Base-by-base conservation (phyloP, 345 rosid genomes). In the Lepidium africanum region DNA sequence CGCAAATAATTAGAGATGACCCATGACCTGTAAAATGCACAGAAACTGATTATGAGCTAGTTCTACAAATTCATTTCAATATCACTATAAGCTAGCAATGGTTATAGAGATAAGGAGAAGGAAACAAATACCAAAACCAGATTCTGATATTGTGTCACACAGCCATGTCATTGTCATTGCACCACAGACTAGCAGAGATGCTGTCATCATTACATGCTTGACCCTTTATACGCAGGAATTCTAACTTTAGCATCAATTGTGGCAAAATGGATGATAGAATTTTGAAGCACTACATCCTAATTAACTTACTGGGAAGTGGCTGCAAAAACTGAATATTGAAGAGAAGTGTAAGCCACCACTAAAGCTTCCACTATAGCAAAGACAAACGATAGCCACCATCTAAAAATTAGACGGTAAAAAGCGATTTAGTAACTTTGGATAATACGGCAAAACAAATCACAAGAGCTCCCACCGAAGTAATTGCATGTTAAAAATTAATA, bases 131-230 rank as follows among this genome's bases (percentile, higher is more conserved):
- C 98, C 98, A 78, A 93, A 90, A 76, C 97, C 98, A 47, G 98
- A 90, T 69, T 93, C 97, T 49, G 97, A 78, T 73, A 93, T 85
- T 0, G 96, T 93, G 76, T 93, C 97, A 72, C 94, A 86, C 58
- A 93, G 88, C 98, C 98, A 93, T 10, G 97, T 86, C 85, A 82
- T 81, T 19, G 92, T 82, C 97, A 90, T 90, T 55, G 98, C 98
- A 75, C 97, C 97, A 59, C 87, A 93, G 59, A 88, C 97, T 80
- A 93, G 79, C n/a, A 93, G 70, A 53, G 86, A 12, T 16, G 92
- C 69, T 58, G 97, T 93, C 77, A 87, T 74, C 85, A 85, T 76
- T 67, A 90, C 87, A 81, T 88, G 98, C 83, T 90, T 93, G 61
- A 80, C 80, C 83, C 98, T 87, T 83, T 66, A 79, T 59, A 76